Evolutionary conservation across 768 basidiomycete genomes (phyloP).

Genomic region (Chalciporus pseudorubinellus): DNA sequence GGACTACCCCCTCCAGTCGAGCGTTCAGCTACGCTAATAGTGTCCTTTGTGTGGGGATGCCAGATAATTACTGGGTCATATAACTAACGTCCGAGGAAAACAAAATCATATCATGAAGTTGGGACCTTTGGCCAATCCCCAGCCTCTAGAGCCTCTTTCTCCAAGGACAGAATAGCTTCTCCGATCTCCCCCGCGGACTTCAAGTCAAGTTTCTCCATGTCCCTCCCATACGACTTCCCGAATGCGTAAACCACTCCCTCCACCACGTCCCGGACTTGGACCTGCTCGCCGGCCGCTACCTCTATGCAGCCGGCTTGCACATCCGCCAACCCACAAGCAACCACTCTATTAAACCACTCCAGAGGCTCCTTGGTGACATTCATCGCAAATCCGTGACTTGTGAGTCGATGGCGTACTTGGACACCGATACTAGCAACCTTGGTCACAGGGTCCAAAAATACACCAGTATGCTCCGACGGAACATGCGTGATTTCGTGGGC

Average conservation of each 20-base stretch:
- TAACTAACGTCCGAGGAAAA: not conserved
- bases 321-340: conserved; percentile 87
- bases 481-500: conserved; percentile 55
- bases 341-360: conserved; percentile 81
- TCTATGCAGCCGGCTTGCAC: conserved; percentile 76
- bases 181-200: conserved; percentile 46
- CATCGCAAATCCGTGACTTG: conserved; percentile 92
- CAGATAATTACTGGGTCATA: not conserved
- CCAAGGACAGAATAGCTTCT: conserved; percentile 45
- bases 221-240: conserved; percentile 46
- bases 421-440: conserved; percentile 97
- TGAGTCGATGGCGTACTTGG: conserved; percentile 90
- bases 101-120: not conserved
- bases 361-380: conserved; percentile 83
- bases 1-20: too few species aligned
- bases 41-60: not conserved
- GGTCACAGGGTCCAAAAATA: conserved; percentile 75
- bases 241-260: conserved; percentile 48
- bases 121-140: conserved; percentile 41
- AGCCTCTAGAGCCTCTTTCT: conserved; percentile 41
- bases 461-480: conserved; percentile 82
- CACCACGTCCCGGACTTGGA: conserved; percentile 52
- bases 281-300: conserved; percentile 36
- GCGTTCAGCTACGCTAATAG: too few species aligned
- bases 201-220: conserved; percentile 44